phyloP scores from a whole-genome alignment of 768 basidiomycete species.

The Calocybe cyanea region DNA sequence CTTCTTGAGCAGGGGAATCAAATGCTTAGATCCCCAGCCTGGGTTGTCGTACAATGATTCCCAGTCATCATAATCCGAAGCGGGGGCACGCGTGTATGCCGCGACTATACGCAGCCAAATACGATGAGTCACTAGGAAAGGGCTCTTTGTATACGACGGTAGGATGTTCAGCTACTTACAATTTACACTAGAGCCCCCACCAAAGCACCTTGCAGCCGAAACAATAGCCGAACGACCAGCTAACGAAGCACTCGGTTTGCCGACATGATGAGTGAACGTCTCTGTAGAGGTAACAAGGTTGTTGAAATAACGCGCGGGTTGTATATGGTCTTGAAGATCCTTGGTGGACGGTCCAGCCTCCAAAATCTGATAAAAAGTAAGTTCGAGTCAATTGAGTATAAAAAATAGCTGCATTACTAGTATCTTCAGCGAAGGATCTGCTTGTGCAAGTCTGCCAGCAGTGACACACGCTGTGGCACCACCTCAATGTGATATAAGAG shows the following conservation, averaged over 20 bases:
- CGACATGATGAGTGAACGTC: conserved; percentile 42
- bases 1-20: conserved; percentile 59
- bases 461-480: conserved; percentile 56
- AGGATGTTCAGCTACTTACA: conserved; percentile 39
- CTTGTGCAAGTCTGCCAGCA: conserved; percentile 52
- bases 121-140: too few relatives aligned
- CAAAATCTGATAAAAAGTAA: conserved; percentile 31
- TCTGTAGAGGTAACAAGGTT: conserved; percentile 36
- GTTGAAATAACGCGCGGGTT: conserved; percentile 48
- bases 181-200: conserved; percentile 63
- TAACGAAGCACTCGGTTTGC: conserved; percentile 37
- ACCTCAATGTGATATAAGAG: conserved; percentile 23
- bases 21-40: conserved; percentile 56
- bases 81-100: conserved; percentile 55
- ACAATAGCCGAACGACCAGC: conserved; percentile 42
- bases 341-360: conserved; percentile 55
- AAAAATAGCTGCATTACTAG: conserved; percentile 30
- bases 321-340: conserved; percentile 42
- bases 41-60: conserved; percentile 43
- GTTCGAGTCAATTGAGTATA: neutral
- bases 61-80: conserved; percentile 69
- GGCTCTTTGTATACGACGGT: neutral
- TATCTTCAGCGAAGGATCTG: conserved; percentile 52
- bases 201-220: conserved; percentile 46
- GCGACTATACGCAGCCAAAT: conserved; percentile 31